Evolutionary conservation across 228 moss, liverwort and hornwort genomes (phyloP), one percentile per base, ranked within the genome.

Genomic region (Sphagnum fallax): DNA sequence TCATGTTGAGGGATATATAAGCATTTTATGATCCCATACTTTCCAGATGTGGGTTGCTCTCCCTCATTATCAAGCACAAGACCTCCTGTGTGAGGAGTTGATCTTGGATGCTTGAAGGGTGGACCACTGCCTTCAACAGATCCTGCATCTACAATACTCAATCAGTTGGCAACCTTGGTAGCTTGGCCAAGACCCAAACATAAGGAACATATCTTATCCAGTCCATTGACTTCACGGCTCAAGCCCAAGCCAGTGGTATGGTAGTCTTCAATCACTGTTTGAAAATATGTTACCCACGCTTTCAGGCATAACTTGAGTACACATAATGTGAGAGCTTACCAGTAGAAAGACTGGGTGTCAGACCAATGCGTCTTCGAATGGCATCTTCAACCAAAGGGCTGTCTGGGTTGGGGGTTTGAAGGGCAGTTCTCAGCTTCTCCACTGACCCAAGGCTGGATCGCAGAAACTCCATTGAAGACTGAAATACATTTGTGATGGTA

Each of bases 391-490:
- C 74, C 32, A 32, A 32, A 32, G 32, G 32, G 70, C 80, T 87
- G 59, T 76, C 83, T 53, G 86, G 80, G 53, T 75, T 83, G 16
- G 86, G 86, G 6, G 86, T 87, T 74, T 80, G 86, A 62, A 87
- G 78, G 72, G 83, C 86, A 74, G 74, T 82, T 75, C 86, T 76
- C 69, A 87, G 86, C 70, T 83, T 87, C 80, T 87, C 86, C 65
- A 87, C 86, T 32, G 86, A 87, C 48, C 83, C 86, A 51, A 78
- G 70, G 68, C 76, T 49, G n/a, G 9, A 75, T 4, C 71, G 72
- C 70, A 73, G 70, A 67, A 67, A 6, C 10, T 72, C 70, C 67
- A 51, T 78, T 68, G 83, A 76, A 10, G 86, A 83, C 72, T 74
- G 70, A 62, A 63, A 69, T 70, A 72, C 59, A 6, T 14, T 14